Conservation (phyloP, 208 protist species). For the Spongospora subterranea region DNA sequence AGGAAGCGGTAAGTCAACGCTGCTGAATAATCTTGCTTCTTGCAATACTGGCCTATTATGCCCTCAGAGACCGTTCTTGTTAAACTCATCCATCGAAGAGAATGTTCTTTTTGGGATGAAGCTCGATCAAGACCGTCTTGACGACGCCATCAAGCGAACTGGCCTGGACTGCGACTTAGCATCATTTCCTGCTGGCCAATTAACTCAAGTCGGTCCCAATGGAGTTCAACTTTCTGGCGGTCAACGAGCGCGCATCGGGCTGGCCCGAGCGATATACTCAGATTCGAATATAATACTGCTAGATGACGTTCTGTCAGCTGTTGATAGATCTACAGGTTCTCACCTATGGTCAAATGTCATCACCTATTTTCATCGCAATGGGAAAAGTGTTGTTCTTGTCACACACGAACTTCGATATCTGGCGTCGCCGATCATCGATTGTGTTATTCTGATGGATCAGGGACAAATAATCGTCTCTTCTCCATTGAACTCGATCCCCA, state of each 20-base stretch:
- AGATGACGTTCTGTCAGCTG: constrained; percentile 69
- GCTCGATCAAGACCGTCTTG: constrained; percentile 76
- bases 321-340: constrained; percentile 4
- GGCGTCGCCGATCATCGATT: background rate
- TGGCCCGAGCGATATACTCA: constrained; percentile 71
- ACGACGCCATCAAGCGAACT: constrained; percentile 53
- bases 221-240: constrained; percentile 81
- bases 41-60: constrained; percentile 23
- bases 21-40: constrained; percentile 47
- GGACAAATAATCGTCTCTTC: background rate
- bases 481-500: background rate
- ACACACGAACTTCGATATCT: constrained; percentile 61
- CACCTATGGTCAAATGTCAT: background rate
- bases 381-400: constrained; percentile 25
- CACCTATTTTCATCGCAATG: background rate
- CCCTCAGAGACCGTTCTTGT: constrained; percentile 72
- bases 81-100: constrained; percentile 85
- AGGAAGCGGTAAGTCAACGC: constrained; percentile 61
- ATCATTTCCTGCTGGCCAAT: constrained; percentile 79
- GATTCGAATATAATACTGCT: constrained; percentile 66
- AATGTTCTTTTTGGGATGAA: constrained; percentile 85
- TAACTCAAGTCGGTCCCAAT: constrained; percentile 72
- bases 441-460: constrained; percentile 6
- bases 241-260: constrained; percentile 75
- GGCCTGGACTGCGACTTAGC: constrained; percentile 80